These are phyloP conservation scores for Coemansia sp. DNA, from an alignment of 192 early-diverging fungal genomes.

Conservation along the genomic window DNA sequence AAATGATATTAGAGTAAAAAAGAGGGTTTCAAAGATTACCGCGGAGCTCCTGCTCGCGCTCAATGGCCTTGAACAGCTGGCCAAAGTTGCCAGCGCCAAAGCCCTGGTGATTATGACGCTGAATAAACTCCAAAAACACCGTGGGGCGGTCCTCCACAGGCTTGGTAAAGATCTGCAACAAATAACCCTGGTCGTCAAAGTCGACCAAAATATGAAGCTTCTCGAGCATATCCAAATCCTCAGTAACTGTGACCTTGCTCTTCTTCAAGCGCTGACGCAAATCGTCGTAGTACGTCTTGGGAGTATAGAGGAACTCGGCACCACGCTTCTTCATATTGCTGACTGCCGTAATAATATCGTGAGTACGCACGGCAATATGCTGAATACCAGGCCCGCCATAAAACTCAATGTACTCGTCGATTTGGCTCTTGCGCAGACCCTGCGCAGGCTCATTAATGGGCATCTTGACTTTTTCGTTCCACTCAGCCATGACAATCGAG, in stretches of 20 bases:
- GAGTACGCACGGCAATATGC: conserved; percentile 93
- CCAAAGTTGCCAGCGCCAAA: conserved; percentile 99
- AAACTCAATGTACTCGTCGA: conserved; percentile 68
- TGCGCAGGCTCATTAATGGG: conserved; percentile 96
- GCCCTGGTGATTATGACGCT: conserved; percentile 89
- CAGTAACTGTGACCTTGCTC: conserved; percentile 72
- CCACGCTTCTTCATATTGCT: conserved; percentile 81
- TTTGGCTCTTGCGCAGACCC: conserved; percentile 95
- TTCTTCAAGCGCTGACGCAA: conserved; percentile 73
- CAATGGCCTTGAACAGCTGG: conserved; percentile 95
- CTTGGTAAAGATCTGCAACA: conserved; percentile 92
- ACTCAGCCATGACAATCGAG: conserved; percentile 95
- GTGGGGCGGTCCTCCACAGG: conserved; percentile 96
- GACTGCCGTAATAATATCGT: conserved; percentile 85
- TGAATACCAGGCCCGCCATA: conserved; percentile 78
- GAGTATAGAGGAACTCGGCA: conserved; percentile 87
- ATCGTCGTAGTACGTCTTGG: conserved; percentile 86
- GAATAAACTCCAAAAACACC: conserved; percentile 96
- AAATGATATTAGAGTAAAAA: no score
- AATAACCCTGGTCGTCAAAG: conserved; percentile 95
- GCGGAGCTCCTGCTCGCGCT: conserved; percentile 90
- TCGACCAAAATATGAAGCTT: conserved; percentile 91
- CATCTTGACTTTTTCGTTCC: conserved; percentile 91
- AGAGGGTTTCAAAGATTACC: conserved; percentile 65
- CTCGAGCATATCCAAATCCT: conserved; percentile 83